phyloP scores from a whole-genome alignment of 2,329 filamentous ascomycete species.

The Alternaria sp. region DNA sequence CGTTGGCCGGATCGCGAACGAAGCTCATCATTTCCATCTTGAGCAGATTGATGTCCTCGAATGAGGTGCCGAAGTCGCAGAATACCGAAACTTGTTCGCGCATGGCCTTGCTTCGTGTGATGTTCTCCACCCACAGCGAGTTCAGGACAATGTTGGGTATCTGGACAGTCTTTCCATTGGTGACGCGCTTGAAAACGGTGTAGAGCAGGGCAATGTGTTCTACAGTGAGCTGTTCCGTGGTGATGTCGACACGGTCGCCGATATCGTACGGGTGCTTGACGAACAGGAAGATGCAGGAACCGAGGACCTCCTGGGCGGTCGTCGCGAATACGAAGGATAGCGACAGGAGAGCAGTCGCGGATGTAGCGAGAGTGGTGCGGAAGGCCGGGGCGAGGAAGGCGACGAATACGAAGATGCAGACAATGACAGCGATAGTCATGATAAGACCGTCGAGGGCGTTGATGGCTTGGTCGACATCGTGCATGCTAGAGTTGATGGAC shows the following conservation, averaged over 20 bases:
- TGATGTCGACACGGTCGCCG: slow-evolving; percentile 89
- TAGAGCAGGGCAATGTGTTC: slow-evolving; percentile 94
- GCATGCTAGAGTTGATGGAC: slow-evolving; percentile 89
- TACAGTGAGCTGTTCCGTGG: slow-evolving; percentile 73
- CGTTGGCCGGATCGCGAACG: slow-evolving; percentile 82
- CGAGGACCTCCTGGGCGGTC: slow-evolving; percentile 93
- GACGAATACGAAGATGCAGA: slow-evolving; percentile 84
- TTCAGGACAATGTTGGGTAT: slow-evolving; percentile 93
- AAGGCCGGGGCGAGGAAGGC: slow-evolving; percentile 89
- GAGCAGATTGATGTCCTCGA: slow-evolving; percentile 87
- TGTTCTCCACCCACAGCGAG: slow-evolving; percentile 92
- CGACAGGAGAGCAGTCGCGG: slow-evolving; percentile 89
- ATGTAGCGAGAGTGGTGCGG: slow-evolving; percentile 82
- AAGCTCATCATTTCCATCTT: slow-evolving; percentile 85
- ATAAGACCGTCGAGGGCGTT: slow-evolving; percentile 87
- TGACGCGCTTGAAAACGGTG: slow-evolving; percentile 86
- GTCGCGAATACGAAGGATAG: slow-evolving; percentile 96
- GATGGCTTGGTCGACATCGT: slow-evolving; percentile 95
- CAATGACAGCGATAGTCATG: slow-evolving; percentile 78
- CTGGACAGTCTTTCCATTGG: slow-evolving; percentile 78
- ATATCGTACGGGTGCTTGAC: slow-evolving; percentile 99
- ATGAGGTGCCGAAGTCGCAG: slow-evolving; percentile 83
- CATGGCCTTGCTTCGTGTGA: slow-evolving; percentile 90
- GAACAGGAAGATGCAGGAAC: slow-evolving; percentile 97
- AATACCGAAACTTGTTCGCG: slow-evolving; percentile 80